Evolutionary conservation across 106 monocot genomes (phyloP).

Genomic region (Dendrobium officinale): DNA sequence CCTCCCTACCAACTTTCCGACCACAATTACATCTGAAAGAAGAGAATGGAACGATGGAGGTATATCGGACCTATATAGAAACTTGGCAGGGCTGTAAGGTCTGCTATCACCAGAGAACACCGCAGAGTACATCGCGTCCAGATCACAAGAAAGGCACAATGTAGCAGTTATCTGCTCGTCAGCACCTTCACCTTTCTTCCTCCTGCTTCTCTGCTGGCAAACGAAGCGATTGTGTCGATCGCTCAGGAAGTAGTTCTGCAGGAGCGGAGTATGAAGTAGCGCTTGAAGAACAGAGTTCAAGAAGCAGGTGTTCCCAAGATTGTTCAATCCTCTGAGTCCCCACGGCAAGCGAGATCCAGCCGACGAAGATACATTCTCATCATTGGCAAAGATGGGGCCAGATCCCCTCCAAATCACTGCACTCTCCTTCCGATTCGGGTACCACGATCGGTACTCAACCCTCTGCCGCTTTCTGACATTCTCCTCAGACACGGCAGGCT

Average conservation of each 20-base stretch:
- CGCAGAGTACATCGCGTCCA: conserved; percentile 75
- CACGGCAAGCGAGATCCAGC: conserved; percentile 17
- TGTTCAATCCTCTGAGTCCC: conserved; percentile 84
- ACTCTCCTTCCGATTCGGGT: conserved; percentile 35
- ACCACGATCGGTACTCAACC: conserved; percentile 46
- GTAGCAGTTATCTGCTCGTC: background rate
- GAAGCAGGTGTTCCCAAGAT: conserved; percentile 94
- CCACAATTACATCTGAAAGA: background rate
- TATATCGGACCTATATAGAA: conserved; percentile 66
- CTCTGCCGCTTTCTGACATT: conserved; percentile 21
- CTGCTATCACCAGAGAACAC: conserved; percentile 69
- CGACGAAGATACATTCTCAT: background rate
- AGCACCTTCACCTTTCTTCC: conserved; percentile 7
- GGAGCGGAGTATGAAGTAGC: conserved; percentile 66
- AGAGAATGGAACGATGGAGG: background rate
- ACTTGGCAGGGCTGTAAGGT: conserved; percentile 81
- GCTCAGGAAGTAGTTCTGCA: conserved; percentile 79
- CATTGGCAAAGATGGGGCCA: conserved; percentile 13
- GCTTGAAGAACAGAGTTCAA: conserved; percentile 97
- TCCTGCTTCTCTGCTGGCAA: conserved; percentile 46
- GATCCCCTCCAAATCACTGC: conserved; percentile 34
- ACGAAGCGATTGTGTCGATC: conserved; percentile 69
- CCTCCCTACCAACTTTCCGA: background rate
- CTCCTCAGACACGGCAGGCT: conserved; percentile 17
- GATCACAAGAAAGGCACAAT: conserved; percentile 75